Evolutionary conservation across 495 filamentous ascomycete species (phyloP).

Genomic region (Umbilicaria muhlenbergii): DNA sequence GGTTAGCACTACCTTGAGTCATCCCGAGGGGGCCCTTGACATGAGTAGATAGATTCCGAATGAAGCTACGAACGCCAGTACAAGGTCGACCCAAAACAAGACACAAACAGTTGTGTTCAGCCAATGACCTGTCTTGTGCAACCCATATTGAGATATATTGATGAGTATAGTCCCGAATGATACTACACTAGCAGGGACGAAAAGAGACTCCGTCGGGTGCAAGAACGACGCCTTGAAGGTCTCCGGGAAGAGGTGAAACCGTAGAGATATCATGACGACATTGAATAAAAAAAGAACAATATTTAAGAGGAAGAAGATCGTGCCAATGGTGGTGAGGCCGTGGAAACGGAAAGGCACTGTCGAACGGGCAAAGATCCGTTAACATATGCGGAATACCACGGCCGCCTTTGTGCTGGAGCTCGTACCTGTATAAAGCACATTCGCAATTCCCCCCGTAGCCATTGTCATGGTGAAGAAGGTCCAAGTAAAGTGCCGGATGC

Average conservation of each 20-base stretch:
- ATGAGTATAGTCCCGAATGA: constrained; percentile 62
- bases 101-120: constrained; percentile 43
- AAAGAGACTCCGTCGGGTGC: constrained; percentile 68
- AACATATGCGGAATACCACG: neutral
- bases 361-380: neutral
- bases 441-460: constrained; percentile 75
- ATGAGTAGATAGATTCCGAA: constrained; percentile 59
- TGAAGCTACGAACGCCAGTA: constrained; percentile 44
- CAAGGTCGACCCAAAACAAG: constrained; percentile 61
- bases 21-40: constrained; percentile 17
- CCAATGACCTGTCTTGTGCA: constrained; percentile 51
- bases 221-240: constrained; percentile 57
- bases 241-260: constrained; percentile 56
- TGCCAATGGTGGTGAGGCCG: constrained; percentile 57
- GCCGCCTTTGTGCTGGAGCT: neutral
- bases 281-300: constrained; percentile 57
- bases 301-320: constrained; percentile 63
- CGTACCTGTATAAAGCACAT: constrained; percentile 55
- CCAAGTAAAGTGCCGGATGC: constrained; percentile 42
- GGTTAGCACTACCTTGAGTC: constrained; percentile 8
- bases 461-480: constrained; percentile 63
- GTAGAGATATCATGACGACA: constrained; percentile 44
- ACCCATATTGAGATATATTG: constrained; percentile 67
- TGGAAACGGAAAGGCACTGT: constrained; percentile 53
- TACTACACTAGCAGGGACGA: constrained; percentile 58